Evolutionary conservation across 148 eudicot genomes (phyloP).

Genomic region (Vaccinium vitisidaea): DNA sequence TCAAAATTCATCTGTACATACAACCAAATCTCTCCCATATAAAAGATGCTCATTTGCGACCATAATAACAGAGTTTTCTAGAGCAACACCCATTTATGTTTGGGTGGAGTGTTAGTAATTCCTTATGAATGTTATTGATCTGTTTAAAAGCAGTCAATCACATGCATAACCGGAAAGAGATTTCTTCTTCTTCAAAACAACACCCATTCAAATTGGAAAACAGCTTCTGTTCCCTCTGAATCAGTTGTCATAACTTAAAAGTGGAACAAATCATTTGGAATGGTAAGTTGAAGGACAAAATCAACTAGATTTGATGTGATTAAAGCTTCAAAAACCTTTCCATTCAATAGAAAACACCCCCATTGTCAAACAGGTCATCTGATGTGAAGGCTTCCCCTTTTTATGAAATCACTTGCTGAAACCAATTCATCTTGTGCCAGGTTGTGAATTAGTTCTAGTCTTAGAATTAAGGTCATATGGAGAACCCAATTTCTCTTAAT

Average conservation of each 20-base stretch:
- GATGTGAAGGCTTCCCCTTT: not conserved
- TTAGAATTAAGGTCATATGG: not conserved
- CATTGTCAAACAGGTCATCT: not conserved
- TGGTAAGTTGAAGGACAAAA: not conserved
- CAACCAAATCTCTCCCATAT: not conserved
- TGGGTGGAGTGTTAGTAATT: not conserved
- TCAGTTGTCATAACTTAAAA: not conserved
- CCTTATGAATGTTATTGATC: not conserved
- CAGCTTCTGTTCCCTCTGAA: conserved; percentile 1
- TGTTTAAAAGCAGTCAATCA: not conserved
- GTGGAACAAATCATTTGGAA: not conserved
- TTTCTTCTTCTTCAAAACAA: not conserved
- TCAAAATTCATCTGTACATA: not conserved
- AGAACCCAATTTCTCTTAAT: not conserved
- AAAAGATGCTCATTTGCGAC: conserved; percentile 4
- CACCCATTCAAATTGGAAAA: not conserved
- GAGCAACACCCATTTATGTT: not conserved
- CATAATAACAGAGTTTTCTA: not conserved
- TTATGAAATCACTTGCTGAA: not conserved
- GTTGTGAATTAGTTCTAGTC: not conserved
- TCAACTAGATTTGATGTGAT: not conserved
- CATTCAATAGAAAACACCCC: not conserved
- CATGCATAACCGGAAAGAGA: not conserved
- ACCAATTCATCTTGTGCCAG: not conserved
- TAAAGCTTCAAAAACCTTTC: not conserved